Evolutionary conservation across 2,329 filamentous ascomycete genomes (phyloP).

Genomic region (Neobulgaria alba): DNA sequence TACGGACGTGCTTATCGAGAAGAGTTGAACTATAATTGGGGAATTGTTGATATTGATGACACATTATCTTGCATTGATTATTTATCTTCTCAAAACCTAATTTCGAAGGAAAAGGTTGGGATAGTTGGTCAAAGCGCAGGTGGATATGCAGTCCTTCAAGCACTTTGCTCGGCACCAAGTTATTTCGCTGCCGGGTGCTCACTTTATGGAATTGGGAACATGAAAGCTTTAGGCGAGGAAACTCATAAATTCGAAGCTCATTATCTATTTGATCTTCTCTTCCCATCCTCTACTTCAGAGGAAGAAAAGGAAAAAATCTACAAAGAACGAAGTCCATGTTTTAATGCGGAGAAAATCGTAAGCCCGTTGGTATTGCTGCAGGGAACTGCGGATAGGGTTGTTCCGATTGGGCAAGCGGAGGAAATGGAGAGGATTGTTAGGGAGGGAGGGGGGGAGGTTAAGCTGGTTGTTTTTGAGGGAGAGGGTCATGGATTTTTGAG

Average conservation of each 20-base stretch:
- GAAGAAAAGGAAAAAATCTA: constrained; percentile 36
- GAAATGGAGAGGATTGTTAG: constrained; percentile 41
- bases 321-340: constrained; percentile 40
- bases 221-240: constrained; percentile 36
- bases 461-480: constrained; percentile 38
- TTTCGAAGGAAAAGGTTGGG: constrained; percentile 31
- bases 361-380: constrained; percentile 48
- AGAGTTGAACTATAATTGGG: constrained; percentile 41
- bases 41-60: constrained; percentile 42
- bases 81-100: constrained; percentile 31
- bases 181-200: constrained; percentile 42
- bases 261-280: constrained; percentile 39
- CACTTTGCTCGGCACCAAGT: constrained; percentile 37
- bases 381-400: constrained; percentile 46
- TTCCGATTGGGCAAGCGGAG: constrained; percentile 47
- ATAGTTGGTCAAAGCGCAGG: constrained; percentile 44
- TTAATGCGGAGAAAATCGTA: constrained; percentile 38
- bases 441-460: constrained; percentile 35
- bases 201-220: constrained; percentile 42
- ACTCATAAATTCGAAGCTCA: constrained; percentile 50
- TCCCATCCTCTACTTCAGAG: constrained; percentile 28
- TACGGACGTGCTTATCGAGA: constrained; percentile 43
- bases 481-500: constrained; percentile 43
- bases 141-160: constrained; percentile 45
- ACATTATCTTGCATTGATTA: constrained; percentile 38